Percentiles rank a stretch among this genome's conserved stretches.
These are phyloP conservation scores for Cyclospora cayetanensis DNA, from an alignment of 169 alveolate genomes.

Conservation along the genomic window DNA sequence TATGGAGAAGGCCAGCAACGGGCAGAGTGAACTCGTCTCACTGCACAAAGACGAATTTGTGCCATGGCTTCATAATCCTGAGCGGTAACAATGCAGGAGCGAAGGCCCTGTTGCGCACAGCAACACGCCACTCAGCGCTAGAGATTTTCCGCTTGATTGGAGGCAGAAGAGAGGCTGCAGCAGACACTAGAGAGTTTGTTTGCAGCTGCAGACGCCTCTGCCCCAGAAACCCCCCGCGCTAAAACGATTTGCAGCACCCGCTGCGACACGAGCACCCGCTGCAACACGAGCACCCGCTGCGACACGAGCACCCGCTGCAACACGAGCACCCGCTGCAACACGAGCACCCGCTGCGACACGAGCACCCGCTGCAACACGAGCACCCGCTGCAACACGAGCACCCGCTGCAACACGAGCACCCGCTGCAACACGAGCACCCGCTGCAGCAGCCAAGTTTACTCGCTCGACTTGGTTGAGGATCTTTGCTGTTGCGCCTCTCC, in stretches of 20 bases:
- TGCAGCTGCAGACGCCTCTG: neutral
- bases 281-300: neutral
- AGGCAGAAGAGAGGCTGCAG: neutral
- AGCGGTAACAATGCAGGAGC: constrained; percentile 84
- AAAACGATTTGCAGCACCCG: neutral
- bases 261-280: neutral
- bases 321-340: neutral
- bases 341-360: no score
- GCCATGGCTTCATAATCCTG: constrained; percentile 83
- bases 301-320: neutral
- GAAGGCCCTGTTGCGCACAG: constrained; percentile 76
- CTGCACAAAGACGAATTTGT: constrained; percentile 80
- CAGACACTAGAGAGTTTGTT: neutral
- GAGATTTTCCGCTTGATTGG: neutral
- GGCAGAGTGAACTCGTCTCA: no score
- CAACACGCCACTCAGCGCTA: neutral
- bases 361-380: no score
- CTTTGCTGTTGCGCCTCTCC: constrained; percentile 80
- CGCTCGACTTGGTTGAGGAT: constrained; percentile 80
- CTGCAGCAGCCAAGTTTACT: constrained; percentile 2
- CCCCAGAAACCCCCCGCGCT: no score
- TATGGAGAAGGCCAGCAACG: no score
- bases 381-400: neutral
- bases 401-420: neutral
- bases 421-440: neutral